These are phyloP conservation scores for Penicillium paxilli DNA, from an alignment of 495 filamentous ascomycete genomes.

Conservation along the genomic window DNA sequence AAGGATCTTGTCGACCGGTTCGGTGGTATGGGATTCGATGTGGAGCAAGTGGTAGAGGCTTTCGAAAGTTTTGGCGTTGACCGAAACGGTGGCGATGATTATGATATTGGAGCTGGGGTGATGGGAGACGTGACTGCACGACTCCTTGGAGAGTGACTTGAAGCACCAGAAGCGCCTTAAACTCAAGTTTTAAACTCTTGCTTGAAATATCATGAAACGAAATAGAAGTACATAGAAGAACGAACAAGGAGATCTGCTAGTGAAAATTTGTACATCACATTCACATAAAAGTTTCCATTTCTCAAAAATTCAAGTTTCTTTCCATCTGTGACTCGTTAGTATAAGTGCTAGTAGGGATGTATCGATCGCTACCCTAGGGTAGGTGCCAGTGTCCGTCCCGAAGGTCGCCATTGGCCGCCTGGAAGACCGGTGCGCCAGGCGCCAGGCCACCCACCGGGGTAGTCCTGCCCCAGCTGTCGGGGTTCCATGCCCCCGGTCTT, in stretches of 20 bases:
- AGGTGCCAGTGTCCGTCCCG: too few species aligned
- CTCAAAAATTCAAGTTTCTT: background rate
- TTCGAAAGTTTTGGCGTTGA: constrained; percentile 84
- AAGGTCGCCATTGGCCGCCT: too few species aligned
- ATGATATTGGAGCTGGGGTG: constrained; percentile 80
- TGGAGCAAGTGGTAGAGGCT: constrained; percentile 82
- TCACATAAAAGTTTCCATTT: background rate
- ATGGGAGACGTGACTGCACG: constrained; percentile 88
- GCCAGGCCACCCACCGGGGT: too few species aligned
- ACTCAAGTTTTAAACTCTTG: background rate
- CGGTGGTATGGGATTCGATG: constrained; percentile 88
- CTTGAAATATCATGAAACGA: background rate
- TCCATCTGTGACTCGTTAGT: too few species aligned
- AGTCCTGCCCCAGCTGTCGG: too few species aligned
- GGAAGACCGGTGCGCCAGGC: too few species aligned
- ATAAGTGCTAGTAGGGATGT: background rate
- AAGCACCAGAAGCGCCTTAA: background rate
- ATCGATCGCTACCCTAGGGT: too few species aligned
- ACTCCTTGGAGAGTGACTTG: constrained; percentile 72
- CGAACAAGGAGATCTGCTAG: background rate
- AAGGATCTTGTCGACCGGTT: constrained; percentile 86
- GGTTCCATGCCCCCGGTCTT: too few species aligned
- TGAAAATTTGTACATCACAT: background rate
- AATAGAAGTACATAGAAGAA: constrained; percentile 2
- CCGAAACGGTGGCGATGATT: constrained; percentile 71